Evolutionary conservation across 139 green algal species (phyloP), one percentile per base, ranked within the genome.

Genomic region (Coelastrella sp.): DNA sequence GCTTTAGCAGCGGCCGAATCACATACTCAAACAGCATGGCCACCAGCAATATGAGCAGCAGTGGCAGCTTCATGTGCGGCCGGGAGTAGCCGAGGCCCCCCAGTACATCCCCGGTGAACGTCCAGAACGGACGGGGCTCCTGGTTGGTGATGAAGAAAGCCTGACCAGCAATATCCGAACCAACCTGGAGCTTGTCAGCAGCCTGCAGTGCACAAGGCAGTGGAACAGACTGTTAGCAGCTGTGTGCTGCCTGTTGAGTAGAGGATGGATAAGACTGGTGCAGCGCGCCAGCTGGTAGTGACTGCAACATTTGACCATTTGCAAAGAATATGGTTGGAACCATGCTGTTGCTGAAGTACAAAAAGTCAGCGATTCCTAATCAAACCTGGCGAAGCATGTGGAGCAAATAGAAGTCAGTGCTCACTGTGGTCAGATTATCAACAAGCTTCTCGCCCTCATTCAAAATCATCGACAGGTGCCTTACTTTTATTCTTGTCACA

Each of bases 91-190:
- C 97, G 76, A 99, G 92, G 8, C 95, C 95, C 89, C 97, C 90
- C 49, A 96, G 95, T 9, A 99, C 65, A 90, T 98, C 95, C 0
- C 96, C 97, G 81, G 97, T 95, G 90, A 99, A 97, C 4, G 61
- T 90, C 97, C 97, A 99, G 89, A 99, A 99, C 7, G 89, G 93
- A 24, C 87, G 78, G 8, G 96, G 95, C 57, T 98, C 95, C 85
- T 94, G 92, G 85, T 99, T 99, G 73, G 96, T 99, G 76, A 99
- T 95, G 85, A 99, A 99, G 89, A 97, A 98, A 17, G 97, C 87
- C 68, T 95, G 87, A 35, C 96, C 97, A 7, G 94, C 95, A 4
- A 95, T 59, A 0, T 75, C 63, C n/a, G 90, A 93, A 59, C 79
- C 81, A 20, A 66, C 58, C 8, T 20, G 8, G 76, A 97, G 91